Conservation (phyloP, 176 grass and related monocot genomes). For the Avena eriantha region DNA sequence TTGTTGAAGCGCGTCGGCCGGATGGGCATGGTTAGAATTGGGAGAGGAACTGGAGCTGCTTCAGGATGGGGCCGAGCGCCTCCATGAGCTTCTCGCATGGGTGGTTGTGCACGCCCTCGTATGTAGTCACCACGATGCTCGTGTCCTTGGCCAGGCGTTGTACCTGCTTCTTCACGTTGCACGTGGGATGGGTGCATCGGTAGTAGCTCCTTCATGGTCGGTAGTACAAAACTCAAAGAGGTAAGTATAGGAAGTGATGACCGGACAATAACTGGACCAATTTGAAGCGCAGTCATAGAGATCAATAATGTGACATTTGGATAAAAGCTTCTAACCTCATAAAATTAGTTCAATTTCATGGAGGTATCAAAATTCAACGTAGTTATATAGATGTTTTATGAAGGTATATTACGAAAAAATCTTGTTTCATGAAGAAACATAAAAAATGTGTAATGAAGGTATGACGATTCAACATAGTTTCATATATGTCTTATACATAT, state of each 20-base stretch:
- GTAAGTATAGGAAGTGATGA: neutral
- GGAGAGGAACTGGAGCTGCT: constrained; percentile 85
- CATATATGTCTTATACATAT: no score
- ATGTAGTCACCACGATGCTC: constrained; percentile 85
- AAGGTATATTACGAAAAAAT: no score
- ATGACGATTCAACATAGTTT: no score
- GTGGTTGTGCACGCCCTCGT: constrained; percentile 94
- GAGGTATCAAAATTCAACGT: no score
- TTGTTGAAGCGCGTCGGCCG: neutral
- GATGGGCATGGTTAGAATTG: constrained; percentile 46
- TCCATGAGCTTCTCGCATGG: constrained; percentile 94
- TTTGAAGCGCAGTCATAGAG: neutral
- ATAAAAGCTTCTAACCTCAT: no score
- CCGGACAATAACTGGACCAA: no score
- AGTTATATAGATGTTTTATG: no score
- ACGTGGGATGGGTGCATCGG: constrained; percentile 84
- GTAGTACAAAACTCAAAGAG: neutral
- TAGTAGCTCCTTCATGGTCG: constrained; percentile 80
- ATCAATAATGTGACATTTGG: neutral
- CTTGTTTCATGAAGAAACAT: no score
- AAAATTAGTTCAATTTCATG: no score
- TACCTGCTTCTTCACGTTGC: constrained; percentile 94
- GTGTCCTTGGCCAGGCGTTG: constrained; percentile 89
- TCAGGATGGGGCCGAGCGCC: constrained; percentile 71
- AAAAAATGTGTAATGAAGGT: no score